Evolutionary conservation across 1,284 basidiomycete genomes (phyloP), one percentile per base, ranked within the genome.

Genomic region (Sporisorium exsertum): DNA sequence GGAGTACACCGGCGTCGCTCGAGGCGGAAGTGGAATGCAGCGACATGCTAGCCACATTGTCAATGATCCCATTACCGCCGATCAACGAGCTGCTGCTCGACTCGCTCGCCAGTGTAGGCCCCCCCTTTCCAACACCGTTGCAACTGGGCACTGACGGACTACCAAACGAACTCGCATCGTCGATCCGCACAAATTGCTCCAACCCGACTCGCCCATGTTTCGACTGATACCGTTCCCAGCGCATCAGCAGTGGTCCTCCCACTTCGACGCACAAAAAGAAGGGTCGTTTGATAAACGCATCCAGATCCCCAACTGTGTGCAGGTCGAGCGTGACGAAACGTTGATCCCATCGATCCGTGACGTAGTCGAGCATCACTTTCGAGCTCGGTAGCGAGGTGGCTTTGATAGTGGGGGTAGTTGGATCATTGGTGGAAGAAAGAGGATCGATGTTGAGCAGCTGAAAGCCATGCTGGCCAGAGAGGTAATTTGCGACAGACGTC

Each of bases 231-330:
- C 84, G 54, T 13, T 58, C 47, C 76, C 78, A 84, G 3, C 84
- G 58, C 42, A 85, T 79, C 27, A 91, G 84, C 26, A 96, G 81
- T 0, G 95, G 95, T 0, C 93, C 95, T 69, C 97, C 94, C n/a
- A 96, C 89, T 51, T 88, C 89, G 42, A 97, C 87, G 33, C 97
- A 89, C 80, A 97, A 87, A 84, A 97, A 95, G 85, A 94, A 98
- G 0, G 96, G 96, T 10, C 97, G 88, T 83, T 92, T 95, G 42
- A 91, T 86, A 82, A 97, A 98, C 50, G 89, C 87, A 45, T 95
- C 88, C 18, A 91, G 81, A n/a, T 90, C 88, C 0, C 70, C 67
- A 32, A 87, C 86, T 0, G 89, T 90, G 53, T 85, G 83, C 22
- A 97, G 86, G 81, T 94, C 92, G 7, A 89, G 88, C 0, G 94